phyloP scores from a whole-genome alignment of 1,284 basidiomycete species.

The Athelia sp. region DNA sequence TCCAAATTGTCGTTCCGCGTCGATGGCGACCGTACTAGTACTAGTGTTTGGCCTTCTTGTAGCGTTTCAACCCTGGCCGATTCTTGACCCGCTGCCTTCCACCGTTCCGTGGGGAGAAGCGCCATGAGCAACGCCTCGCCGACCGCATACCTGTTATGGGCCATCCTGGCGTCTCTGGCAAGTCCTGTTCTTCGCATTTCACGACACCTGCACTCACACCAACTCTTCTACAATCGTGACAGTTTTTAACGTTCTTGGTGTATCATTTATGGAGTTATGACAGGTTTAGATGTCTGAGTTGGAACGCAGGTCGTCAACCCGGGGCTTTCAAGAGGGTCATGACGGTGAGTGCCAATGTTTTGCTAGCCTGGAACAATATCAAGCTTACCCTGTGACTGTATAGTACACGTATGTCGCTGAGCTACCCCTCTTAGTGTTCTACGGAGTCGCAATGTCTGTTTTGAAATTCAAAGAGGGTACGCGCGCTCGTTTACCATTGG shows the following conservation, averaged over 20 bases:
- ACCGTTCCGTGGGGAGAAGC: not conserved
- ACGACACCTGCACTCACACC: slow-evolving; percentile 3
- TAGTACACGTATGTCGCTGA: slow-evolving; percentile 72
- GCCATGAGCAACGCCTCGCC: slow-evolving; percentile 65
- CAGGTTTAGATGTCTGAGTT: slow-evolving; percentile 63
- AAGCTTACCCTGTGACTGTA: too few relatives aligned
- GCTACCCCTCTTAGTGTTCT: slow-evolving; percentile 58
- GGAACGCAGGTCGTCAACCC: slow-evolving; percentile 66
- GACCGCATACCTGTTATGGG: slow-evolving; percentile 66
- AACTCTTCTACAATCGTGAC: slow-evolving; percentile 5
- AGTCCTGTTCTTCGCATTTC: slow-evolving; percentile 21
- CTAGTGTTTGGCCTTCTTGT: too few relatives aligned
- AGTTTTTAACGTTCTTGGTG: slow-evolving; percentile 65
- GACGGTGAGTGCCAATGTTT: slow-evolving; percentile 73
- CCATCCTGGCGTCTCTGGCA: slow-evolving; percentile 59
- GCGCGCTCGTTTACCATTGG: slow-evolving; percentile 10
- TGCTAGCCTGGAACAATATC: too few relatives aligned
- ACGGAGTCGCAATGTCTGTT: slow-evolving; percentile 50
- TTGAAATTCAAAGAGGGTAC: slow-evolving; percentile 69
- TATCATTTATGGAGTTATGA: slow-evolving; percentile 73
- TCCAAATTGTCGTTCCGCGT: too few relatives aligned
- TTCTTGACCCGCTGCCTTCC: not conserved
- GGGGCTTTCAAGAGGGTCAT: slow-evolving; percentile 78
- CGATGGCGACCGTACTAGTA: too few relatives aligned
- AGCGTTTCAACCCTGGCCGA: too few relatives aligned